Evolutionary conservation across 148 eudicot species (phyloP), one percentile per base, ranked within the genome.

Genomic region (Cornus florida): DNA sequence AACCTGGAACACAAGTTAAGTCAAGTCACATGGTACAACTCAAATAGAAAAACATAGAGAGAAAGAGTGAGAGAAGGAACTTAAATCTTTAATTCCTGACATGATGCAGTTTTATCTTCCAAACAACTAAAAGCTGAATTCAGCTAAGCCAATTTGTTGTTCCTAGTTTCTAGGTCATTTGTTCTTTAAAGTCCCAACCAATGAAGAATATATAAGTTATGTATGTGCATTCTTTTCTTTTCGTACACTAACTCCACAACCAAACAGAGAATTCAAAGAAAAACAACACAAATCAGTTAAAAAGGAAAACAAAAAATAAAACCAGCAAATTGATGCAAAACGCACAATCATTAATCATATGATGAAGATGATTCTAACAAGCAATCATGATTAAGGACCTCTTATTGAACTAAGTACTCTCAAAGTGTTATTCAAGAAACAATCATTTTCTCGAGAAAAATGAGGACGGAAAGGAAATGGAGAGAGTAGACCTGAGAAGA

Each of bases 401-500:
- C 2, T 5, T 57, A 17, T 57, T 14, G 62, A 57, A 4, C 62
- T 57, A 17, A 14, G 20, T 14, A 17, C 7, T 20, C 62, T 57
- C 6, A 57, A 4, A 60, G 66, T 60, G 22, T 20, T 1, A 60
- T 20, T 60, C 32, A 62, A 69, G 41, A 33, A 56, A 33, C 69
- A 56, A 23, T 24, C 33, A 10, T 24, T 17, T 64, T 65, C 32
- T 67, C 65, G 59, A 71, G n/a, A n/a, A 74, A 33, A 82, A 50
- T 17, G 33, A 62, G 10, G 67, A 16, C 6, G 69, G 17, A 20
- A 33, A 35, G 19, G 72, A 33, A 50, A 43, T 2, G 20, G 57
- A 76, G 64, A 28, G 14, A 35, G 64, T 0, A 14, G 46, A 92
- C 98, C 95, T 66, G 95, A 87, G 56, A 84, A 90, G 80, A 92